phyloP scores from a whole-genome alignment of 2,329 filamentous ascomycete species.

The Periconia sp. region DNA sequence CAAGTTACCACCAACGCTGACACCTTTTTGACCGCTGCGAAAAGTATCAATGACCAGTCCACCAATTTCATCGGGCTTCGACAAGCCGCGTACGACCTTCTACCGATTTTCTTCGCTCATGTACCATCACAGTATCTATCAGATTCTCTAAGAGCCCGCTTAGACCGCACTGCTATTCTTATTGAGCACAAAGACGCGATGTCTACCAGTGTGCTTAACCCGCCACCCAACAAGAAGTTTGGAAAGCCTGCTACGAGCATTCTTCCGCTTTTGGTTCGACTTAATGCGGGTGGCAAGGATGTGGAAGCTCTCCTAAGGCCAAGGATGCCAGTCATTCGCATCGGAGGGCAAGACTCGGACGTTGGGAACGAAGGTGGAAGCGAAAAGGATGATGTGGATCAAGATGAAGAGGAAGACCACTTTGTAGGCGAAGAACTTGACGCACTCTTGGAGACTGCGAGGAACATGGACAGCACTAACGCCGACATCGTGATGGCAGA shows the following conservation, averaged over 20 bases:
- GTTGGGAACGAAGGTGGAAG: conserved; percentile 26
- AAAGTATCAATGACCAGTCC: conserved; percentile 30
- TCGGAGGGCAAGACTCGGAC: conserved; percentile 26
- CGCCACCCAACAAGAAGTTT: conserved; percentile 68
- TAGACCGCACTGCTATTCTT: conserved; percentile 83
- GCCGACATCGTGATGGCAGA: conserved; percentile 24
- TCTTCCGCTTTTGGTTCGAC: conserved; percentile 75
- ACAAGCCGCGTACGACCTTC: conserved; percentile 64
- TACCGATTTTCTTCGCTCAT: conserved; percentile 66
- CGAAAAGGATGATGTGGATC: conserved; percentile 29
- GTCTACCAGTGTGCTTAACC: conserved; percentile 82
- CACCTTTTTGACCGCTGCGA: conserved; percentile 65
- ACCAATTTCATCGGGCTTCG: conserved; percentile 56
- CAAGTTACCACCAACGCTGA: conserved; percentile 68
- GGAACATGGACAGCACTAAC: conserved; percentile 10
- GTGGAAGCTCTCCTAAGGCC: conserved; percentile 73
- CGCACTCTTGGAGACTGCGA: conserved; percentile 24
- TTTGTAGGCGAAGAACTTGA: conserved; percentile 43
- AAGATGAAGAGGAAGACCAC: conserved; percentile 50
- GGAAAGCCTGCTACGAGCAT: conserved; percentile 71
- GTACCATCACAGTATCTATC: conserved; percentile 72
- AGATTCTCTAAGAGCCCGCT: conserved; percentile 72
- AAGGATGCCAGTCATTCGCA: conserved; percentile 52
- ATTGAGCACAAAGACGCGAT: conserved; percentile 73
- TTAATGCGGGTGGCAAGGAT: conserved; percentile 65